Evolutionary conservation across 805 yeast species (phyloP), one percentile per base, ranked within the genome.

Genomic region (Ogataea paradorogensis): DNA sequence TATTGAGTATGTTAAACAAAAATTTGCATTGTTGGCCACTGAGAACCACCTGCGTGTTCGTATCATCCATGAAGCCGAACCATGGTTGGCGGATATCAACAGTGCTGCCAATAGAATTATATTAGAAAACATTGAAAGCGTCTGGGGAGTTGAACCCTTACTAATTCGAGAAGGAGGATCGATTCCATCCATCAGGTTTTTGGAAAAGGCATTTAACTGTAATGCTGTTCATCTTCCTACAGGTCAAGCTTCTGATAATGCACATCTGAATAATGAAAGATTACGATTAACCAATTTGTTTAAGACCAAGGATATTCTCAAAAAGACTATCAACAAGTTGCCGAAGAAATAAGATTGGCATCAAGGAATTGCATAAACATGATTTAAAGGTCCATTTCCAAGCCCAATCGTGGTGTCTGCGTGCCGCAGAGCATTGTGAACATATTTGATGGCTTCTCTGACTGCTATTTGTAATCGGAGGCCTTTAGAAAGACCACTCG

Each of bases 101-200:
- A 89, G 86, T 55, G 71, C 71, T 30, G 87, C 90, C 2, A 93
- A 85, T 59, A 71, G 76, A 51, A 71, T 84, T 7, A 66, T 93
- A 25, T 70, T 73, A 39, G 66, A 76, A 16, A 87, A 84, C 35
- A 68, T 91, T 23, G 63, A 67, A 29, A 60, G 67, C 4, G 85
- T 80, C 40, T 91, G 99, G 99, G 78, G 76, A 0, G 65, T 70
- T 9, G 86, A 84, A 39, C 97, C 98, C 2, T 65, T 91, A 29
- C 82, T 80, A 45, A 86, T 93, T 23, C 76, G 98, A 49, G 99
- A 93, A 66, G 99, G 99, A 45, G 99, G 99, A 0, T 87, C 97
- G 0, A 89, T 91, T 59, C 97, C 99, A 2, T 82, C 91, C 9
- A 80, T 93, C 7, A 66, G 96, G 47, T 84, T 83, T 45, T 65